phyloP scores from a whole-genome alignment of 192 early-diverging fungal species.

The Funneliformis geosporum region DNA sequence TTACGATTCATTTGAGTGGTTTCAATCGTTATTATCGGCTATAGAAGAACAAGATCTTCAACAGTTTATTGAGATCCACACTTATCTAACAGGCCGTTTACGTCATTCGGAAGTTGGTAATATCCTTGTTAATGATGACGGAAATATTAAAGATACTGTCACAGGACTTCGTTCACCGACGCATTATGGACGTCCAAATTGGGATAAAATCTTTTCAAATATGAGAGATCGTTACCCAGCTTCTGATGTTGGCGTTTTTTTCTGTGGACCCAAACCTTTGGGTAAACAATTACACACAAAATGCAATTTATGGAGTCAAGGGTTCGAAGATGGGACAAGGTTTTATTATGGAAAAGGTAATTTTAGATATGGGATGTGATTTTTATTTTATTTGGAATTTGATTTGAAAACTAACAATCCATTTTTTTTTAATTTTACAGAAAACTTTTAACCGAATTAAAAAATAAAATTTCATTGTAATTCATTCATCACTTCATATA shows the following conservation, averaged over 20 bases:
- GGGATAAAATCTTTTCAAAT: slow-evolving; percentile 48
- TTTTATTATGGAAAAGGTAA: slow-evolving; percentile 34
- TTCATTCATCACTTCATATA: too few relatives aligned
- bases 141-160: slow-evolving; percentile 48
- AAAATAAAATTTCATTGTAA: too few relatives aligned
- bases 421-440: too few relatives aligned
- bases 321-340: slow-evolving; percentile 29
- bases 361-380: background rate
- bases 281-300: slow-evolving; percentile 43
- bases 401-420: too few relatives aligned
- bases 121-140: slow-evolving; percentile 56
- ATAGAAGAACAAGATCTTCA: slow-evolving; percentile 63
- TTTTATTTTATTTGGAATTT: too few relatives aligned
- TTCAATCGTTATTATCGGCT: slow-evolving; percentile 71
- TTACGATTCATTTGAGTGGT: slow-evolving; percentile 74
- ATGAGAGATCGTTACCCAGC: slow-evolving; percentile 49
- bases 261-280: slow-evolving; percentile 73
- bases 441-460: too few relatives aligned
- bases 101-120: slow-evolving; percentile 64
- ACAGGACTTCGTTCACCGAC: slow-evolving; percentile 49
- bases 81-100: slow-evolving; percentile 70
- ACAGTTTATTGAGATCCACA: slow-evolving; percentile 66
- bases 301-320: slow-evolving; percentile 39
- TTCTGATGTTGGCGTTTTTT: slow-evolving; percentile 74
- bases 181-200: slow-evolving; percentile 52